Base-by-base conservation (phyloP, 257 asterid species). In the Solanum peruvianum region DNA sequence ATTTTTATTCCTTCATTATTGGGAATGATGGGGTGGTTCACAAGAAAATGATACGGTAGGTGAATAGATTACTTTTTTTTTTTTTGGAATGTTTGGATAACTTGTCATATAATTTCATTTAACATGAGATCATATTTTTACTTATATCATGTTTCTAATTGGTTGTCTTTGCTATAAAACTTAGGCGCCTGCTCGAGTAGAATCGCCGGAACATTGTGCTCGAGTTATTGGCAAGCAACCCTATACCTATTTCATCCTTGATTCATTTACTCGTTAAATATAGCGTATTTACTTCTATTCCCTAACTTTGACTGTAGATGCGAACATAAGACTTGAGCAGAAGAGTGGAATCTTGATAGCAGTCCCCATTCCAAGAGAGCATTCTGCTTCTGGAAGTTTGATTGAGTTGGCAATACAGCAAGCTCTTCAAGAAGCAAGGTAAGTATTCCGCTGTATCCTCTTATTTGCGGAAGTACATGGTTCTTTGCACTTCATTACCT, bases 121-220 rank as follows among this genome's bases (percentile, higher is more conserved):
- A 47, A 16, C 42, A 27, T 9, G 23, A 27, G 42, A 45, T 47
- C 66, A 78, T 47, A 27, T 78, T 47, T 45, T 47, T 27, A 66
- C 27, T 78, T 45, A 45, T 25, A 47, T 81, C 69, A 49, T 81
- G 70, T 81, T 67, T 52, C 42, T 60, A 60, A 86, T 84, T 67
- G 85, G 64, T 87, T 20, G 37, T 35, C 31, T 64, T n/a, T 85
- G 39, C 45, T 67, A 58, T 69, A 87, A 89, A 88, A 75, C 88
- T 18, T 49, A 96, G 99, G 99, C 98, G 69, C 98, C 99, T 89
- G 91, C 91, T 89, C 94, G 95, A 35, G 95, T 95, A 84, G 96
- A 97, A 89, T 93, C 98, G 7, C 95, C 97, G 18, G 98, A 94
- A 88, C 98, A 94, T 45, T 95, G 98, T 86, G 99, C 99, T 88